These are phyloP conservation scores for Trypanosoma grayi DNA, from an alignment of 208 protist species.

Conservation along the genomic window DNA sequence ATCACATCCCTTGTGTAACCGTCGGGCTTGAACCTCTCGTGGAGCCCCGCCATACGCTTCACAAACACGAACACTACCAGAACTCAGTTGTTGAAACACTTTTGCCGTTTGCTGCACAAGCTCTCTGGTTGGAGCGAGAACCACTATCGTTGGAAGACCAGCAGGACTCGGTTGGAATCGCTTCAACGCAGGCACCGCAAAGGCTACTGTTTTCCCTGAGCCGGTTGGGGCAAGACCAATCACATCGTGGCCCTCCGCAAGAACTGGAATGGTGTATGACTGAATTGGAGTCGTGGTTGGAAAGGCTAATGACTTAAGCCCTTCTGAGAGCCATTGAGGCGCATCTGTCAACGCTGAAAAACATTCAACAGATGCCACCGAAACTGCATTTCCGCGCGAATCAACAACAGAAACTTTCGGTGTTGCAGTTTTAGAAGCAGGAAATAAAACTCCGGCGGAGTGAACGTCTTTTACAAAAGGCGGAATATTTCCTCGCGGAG, in stretches of 20 bases:
- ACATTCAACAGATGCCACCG: slow-evolving; percentile 50
- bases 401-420: slow-evolving; percentile 54
- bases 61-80: slow-evolving; percentile 53
- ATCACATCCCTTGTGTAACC: slow-evolving; percentile 73
- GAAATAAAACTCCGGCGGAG: background rate
- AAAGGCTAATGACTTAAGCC: slow-evolving; percentile 49
- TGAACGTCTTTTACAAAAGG: background rate
- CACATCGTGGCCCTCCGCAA: slow-evolving; percentile 92
- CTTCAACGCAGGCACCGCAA: slow-evolving; percentile 94
- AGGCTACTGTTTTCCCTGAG: slow-evolving; percentile 98
- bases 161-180: slow-evolving; percentile 41
- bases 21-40: slow-evolving; percentile 56
- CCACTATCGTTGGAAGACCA: slow-evolving; percentile 87
- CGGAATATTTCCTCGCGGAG: background rate
- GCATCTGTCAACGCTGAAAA: slow-evolving; percentile 56
- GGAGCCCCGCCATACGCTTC: slow-evolving; percentile 82
- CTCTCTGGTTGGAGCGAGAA: slow-evolving; percentile 98
- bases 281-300: slow-evolving; percentile 86
- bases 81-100: slow-evolving; percentile 79
- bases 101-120: slow-evolving; percentile 98
- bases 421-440: background rate
- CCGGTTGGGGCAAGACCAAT: slow-evolving; percentile 97
- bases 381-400: slow-evolving; percentile 36
- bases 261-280: slow-evolving; percentile 78
- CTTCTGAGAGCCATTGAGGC: slow-evolving; percentile 66